A percentile compares a stretch with the other conserved stretches of the same genome.
These are phyloP conservation scores for Astrothelium subdiscretum DNA, from an alignment of 495 filamentous ascomycete genomes.

Conservation along the genomic window DNA sequence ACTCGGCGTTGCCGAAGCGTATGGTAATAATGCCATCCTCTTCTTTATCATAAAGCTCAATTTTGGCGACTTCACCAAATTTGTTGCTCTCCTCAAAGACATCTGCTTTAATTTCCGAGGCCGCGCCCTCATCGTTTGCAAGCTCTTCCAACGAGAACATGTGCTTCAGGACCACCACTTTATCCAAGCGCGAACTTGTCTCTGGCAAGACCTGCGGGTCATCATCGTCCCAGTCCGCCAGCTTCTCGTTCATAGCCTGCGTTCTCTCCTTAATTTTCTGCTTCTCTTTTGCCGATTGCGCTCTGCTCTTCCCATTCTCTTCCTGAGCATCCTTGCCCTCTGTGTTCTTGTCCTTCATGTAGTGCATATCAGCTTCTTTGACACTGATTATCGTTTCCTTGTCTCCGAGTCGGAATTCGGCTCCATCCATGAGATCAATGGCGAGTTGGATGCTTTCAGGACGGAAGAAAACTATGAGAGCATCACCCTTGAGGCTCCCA, in stretches of 20 bases:
- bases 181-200: slow-evolving; percentile 54
- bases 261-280: slow-evolving; percentile 81
- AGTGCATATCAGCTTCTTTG: slow-evolving; percentile 73
- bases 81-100: slow-evolving; percentile 83
- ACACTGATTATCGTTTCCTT: slow-evolving; percentile 59
- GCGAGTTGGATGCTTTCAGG: slow-evolving; percentile 82
- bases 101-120: slow-evolving; percentile 89
- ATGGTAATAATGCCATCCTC: slow-evolving; percentile 79
- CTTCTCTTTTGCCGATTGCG: slow-evolving; percentile 45
- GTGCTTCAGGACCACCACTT: slow-evolving; percentile 77
- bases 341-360: slow-evolving; percentile 47
- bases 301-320: slow-evolving; percentile 42
- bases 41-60: slow-evolving; percentile 81
- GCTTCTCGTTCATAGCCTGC: slow-evolving; percentile 71
- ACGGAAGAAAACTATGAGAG: slow-evolving; percentile 86
- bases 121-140: slow-evolving; percentile 67
- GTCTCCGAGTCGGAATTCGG: slow-evolving; percentile 60
- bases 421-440: slow-evolving; percentile 84
- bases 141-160: slow-evolving; percentile 90
- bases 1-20: slow-evolving; percentile 54
- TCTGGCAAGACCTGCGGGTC: slow-evolving; percentile 51
- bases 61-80: slow-evolving; percentile 78
- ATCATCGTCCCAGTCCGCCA: slow-evolving; percentile 89
- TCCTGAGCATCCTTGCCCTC: slow-evolving; percentile 36
- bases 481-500: slow-evolving; percentile 86